These are phyloP conservation scores for Amanita polypyramis DNA, from an alignment of 768 basidiomycete genomes.

Conservation along the genomic window DNA sequence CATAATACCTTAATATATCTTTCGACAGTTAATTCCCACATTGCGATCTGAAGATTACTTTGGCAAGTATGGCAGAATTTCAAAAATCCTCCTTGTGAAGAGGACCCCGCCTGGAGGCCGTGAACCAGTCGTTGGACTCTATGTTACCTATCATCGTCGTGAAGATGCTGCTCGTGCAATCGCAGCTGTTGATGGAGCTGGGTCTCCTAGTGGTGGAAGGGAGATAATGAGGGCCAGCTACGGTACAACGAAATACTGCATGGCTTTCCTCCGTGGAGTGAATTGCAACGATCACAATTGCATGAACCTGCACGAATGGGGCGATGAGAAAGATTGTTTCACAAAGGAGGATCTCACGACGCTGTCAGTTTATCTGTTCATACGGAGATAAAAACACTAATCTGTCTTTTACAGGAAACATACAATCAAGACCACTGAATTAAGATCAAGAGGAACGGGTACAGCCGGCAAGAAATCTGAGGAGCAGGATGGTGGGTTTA, in stretches of 20 bases:
- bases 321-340: conserved; percentile 95
- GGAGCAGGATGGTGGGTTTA: conserved; percentile 39
- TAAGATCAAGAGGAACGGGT: conserved; percentile 34
- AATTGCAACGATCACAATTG: conserved; percentile 83
- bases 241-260: conserved; percentile 97
- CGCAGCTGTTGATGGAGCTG: conserved; percentile 82
- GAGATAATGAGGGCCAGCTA: conserved; percentile 89
- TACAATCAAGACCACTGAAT: conserved; percentile 85
- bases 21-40: conserved; percentile 70
- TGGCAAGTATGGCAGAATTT: conserved; percentile 97
- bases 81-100: conserved; percentile 89
- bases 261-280: conserved; percentile 81
- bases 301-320: conserved; percentile 96
- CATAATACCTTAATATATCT: conserved; percentile 11
- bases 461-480: conserved; percentile 48
- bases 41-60: conserved; percentile 94
- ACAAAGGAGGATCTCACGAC: conserved; percentile 95
- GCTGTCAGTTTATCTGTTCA: conserved; percentile 37
- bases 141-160: conserved; percentile 90
- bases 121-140: conserved; percentile 78
- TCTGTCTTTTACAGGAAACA: conserved; percentile 54
- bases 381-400: conserved; percentile 5
- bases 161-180: conserved; percentile 95
- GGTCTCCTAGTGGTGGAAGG: conserved; percentile 81
- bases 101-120: conserved; percentile 67